Evolutionary conservation across 306 rosid species (phyloP).

Genomic region (Albizia julibrissin): DNA sequence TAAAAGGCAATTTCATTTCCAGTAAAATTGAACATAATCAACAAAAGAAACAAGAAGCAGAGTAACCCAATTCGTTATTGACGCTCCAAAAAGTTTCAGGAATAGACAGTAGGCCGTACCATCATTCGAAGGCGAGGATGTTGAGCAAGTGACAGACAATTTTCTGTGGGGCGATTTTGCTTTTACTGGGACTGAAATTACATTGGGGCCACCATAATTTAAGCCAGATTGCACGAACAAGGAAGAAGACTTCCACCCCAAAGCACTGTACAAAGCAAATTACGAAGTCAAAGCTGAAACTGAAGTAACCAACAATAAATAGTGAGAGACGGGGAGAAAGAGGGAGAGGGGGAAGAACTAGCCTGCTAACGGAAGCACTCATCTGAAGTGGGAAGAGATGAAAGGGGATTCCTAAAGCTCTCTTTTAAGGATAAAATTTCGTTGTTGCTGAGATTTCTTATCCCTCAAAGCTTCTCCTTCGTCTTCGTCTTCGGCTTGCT

Average conservation of each 20-base stretch:
- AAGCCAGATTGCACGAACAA: slow-evolving; percentile 43
- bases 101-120: slow-evolving; percentile 35
- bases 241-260: slow-evolving; percentile 69
- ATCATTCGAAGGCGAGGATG: slow-evolving; percentile 56
- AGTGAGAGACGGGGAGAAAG: background rate
- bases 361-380: slow-evolving; percentile 67
- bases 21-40: background rate
- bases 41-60: slow-evolving; percentile 13
- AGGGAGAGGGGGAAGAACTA: slow-evolving; percentile 25
- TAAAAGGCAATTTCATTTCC: slow-evolving; percentile 20
- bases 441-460: slow-evolving; percentile 8
- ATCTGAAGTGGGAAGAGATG: slow-evolving; percentile 35
- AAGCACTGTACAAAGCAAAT: slow-evolving; percentile 42
- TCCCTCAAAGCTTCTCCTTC: slow-evolving; percentile 11
- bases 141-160: slow-evolving; percentile 56
- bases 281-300: slow-evolving; percentile 13
- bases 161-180: slow-evolving; percentile 30
- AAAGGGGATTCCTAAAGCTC: background rate
- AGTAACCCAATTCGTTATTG: slow-evolving; percentile 9
- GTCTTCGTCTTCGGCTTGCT: slow-evolving; percentile 9
- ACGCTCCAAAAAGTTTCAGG: background rate
- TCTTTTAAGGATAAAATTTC: background rate
- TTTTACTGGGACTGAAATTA: slow-evolving; percentile 35
- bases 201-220: slow-evolving; percentile 25
- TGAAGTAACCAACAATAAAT: background rate